Evolutionary conservation across 2,329 filamentous ascomycete species (phyloP), one percentile per base, ranked within the genome.

Genomic region (Neonectria coccinea): DNA sequence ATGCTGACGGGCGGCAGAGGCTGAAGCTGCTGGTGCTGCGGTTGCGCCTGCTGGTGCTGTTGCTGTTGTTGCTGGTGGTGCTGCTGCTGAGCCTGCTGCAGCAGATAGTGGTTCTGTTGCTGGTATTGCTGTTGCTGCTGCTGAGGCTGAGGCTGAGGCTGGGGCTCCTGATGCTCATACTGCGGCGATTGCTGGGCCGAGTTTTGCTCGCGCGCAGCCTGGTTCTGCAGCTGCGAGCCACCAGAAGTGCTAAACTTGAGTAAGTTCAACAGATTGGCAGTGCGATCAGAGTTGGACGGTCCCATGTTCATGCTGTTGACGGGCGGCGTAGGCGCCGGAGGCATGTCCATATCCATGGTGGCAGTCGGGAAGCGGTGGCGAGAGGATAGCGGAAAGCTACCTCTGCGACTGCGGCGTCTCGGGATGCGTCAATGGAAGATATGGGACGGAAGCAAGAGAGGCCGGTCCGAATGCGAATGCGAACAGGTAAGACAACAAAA

Each of bases 201-300:
- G 29, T 74, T 73, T 56, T 33, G 27, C 29, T 73, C 71, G 57
- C 69, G 71, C 51, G 69, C 69, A 66, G 70, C 65, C 64, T 79
- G 77, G 25, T 72, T 76, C 68, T 79, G 78, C 66, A 77, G 67
- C 66, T 79, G 80, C 51, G 75, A 73, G 58, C 70, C 70, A 59
- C 70, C 73, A 50, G 71, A 57, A 50, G 81, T 80, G 67, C 83
- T 87, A 72, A 88, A 89, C 81, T 89, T 89, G 75, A 90, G 83
- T 59, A 89, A 80, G 69, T 86, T 89, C 74, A 90, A 79, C 70
- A 90, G 75, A 69, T 85, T 87, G 61, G 83, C 80, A 45, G 84
- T 86, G 71, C 85, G 84, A 56, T 86, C 84, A 44, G 76, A 74
- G 59, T 77, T 78, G 56, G 78, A 77, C 4, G 76, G 76, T 55